A percentile compares a stretch with the other conserved stretches of the same genome.
Conservation (phyloP, 192 early-diverging fungal species). For the Coemansia sp. region DNA sequence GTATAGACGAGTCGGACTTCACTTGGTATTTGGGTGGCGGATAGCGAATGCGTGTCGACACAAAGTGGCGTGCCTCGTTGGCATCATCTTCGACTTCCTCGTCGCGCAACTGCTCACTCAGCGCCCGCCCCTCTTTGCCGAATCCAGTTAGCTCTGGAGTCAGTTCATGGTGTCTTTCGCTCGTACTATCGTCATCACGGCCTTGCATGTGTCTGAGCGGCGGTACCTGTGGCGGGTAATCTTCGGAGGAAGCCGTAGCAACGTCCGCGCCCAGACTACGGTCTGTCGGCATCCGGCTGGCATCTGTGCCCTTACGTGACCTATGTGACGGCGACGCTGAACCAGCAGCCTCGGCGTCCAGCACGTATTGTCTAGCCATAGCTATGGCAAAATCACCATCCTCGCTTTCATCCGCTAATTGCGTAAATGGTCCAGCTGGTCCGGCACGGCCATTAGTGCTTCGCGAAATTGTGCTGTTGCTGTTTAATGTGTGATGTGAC, state of each 20-base stretch:
- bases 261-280: conserved; percentile 12
- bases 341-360: conserved; percentile 45
- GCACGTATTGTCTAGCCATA: conserved; percentile 41
- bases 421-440: not conserved
- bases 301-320: conserved; percentile 36
- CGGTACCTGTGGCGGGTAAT: conserved; percentile 18
- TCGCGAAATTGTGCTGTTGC: conserved; percentile 3
- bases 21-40: conserved; percentile 40
- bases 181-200: conserved; percentile 13
- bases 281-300: conserved; percentile 12
- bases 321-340: conserved; percentile 35
- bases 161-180: not conserved
- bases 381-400: conserved; percentile 30
- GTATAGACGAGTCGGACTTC: conserved; percentile 16
- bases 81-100: conserved; percentile 53
- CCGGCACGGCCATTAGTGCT: not conserved
- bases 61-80: conserved; percentile 46
- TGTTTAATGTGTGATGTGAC: conserved; percentile 8
- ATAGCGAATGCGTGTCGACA: conserved; percentile 36
- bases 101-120: conserved; percentile 37
- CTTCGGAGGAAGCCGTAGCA: conserved; percentile 18
- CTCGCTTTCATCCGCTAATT: not conserved
- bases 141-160: not conserved
- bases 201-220: not conserved
- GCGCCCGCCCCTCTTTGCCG: conserved; percentile 1